Conservation (phyloP, 345 rosid species). For the Turnera subulata region DNA sequence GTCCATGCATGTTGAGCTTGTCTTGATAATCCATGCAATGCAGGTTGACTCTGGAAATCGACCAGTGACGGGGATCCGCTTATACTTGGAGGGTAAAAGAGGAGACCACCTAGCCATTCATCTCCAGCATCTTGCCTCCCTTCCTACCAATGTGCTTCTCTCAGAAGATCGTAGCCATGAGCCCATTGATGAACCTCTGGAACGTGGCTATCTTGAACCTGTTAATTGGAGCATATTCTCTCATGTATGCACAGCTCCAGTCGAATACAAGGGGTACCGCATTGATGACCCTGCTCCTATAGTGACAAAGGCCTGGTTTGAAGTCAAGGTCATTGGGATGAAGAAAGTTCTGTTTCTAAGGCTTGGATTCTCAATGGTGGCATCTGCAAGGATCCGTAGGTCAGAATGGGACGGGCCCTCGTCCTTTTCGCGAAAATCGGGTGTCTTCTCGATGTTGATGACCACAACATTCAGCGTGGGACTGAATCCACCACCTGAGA, state of each 20-base stretch:
- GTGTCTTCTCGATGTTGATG: constrained; percentile 68
- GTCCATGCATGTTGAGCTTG: no score
- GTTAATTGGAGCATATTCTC: constrained; percentile 94
- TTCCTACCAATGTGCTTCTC: constrained; percentile 58
- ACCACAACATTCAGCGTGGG: constrained; percentile 62
- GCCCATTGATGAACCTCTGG: constrained; percentile 39
- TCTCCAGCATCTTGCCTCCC: constrained; percentile 76
- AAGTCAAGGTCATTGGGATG: constrained; percentile 79
- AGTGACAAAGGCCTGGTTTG: constrained; percentile 90
- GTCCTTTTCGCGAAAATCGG: constrained; percentile 60
- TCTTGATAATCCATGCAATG: constrained; percentile 3
- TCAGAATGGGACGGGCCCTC: constrained; percentile 81
- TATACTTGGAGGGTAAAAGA: constrained; percentile 88
- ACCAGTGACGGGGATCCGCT: constrained; percentile 86
- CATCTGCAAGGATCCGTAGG: constrained; percentile 64
- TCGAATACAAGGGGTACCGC: constrained; percentile 50
- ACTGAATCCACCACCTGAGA: constrained; percentile 37
- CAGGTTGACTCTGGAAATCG: constrained; percentile 80
- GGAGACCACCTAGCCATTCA: constrained; percentile 84
- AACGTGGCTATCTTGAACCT: constrained; percentile 70
- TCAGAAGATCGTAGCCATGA: constrained; percentile 53
- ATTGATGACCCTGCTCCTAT: constrained; percentile 69
- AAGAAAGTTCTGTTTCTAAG: constrained; percentile 81
- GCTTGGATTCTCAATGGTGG: constrained; percentile 75
- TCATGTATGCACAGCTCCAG: constrained; percentile 86